phyloP scores from a whole-genome alignment of 148 eudicot species.

The Rhododendron williamsianum region DNA sequence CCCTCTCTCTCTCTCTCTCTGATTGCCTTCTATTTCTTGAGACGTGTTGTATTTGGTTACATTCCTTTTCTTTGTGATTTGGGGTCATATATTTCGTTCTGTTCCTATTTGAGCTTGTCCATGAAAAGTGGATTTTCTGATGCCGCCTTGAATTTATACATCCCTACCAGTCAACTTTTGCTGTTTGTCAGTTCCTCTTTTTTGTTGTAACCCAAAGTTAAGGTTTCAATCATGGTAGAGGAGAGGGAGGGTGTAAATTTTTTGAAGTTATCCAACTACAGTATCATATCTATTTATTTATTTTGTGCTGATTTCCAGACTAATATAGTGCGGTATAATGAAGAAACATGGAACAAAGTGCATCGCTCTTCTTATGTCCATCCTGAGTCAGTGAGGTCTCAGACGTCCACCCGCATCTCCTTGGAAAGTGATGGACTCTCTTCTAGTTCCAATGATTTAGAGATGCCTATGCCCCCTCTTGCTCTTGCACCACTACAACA shows the following conservation, averaged over 20 bases:
- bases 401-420: slow-evolving; percentile 28
- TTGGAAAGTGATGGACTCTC: slow-evolving; percentile 19
- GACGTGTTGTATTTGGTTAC: neutral
- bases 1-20: neutral
- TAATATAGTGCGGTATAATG: slow-evolving; percentile 79
- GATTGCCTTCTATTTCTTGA: neutral
- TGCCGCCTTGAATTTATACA: neutral
- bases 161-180: neutral
- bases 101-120: neutral
- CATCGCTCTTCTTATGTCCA: slow-evolving; percentile 29
- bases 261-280: neutral
- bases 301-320: slow-evolving; percentile 49
- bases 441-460: slow-evolving; percentile 46
- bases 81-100: neutral
- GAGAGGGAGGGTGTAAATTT: neutral
- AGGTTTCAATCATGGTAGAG: neutral
- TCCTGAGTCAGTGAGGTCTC: slow-evolving; percentile 33
- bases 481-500: slow-evolving; percentile 69
- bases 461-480: slow-evolving; percentile 97
- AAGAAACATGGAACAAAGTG: slow-evolving; percentile 67
- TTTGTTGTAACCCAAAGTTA: neutral
- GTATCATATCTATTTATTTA: neutral
- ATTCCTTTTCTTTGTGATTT: neutral
- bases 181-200: neutral
- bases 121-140: neutral